These are phyloP conservation scores for Platanthera zijinensis DNA, from an alignment of 106 monocot species.

Conservation along the genomic window DNA sequence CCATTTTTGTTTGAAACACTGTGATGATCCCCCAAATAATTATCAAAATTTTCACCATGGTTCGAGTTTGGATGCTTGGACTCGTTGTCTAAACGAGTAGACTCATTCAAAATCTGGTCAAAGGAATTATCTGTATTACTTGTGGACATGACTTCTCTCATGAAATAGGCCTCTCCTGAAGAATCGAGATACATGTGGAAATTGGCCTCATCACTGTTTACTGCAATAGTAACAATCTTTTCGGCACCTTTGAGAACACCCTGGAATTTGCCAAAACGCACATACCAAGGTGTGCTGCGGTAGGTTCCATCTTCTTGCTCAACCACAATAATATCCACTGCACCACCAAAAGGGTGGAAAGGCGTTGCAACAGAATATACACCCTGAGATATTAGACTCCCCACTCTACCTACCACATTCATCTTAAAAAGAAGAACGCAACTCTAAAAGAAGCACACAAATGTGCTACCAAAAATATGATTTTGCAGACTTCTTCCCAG, in stretches of 20 bases:
- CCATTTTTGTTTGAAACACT: constrained; percentile 2
- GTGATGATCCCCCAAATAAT: background rate
- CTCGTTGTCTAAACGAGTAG: constrained; percentile 13
- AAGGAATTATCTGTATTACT: constrained; percentile 11
- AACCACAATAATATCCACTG: constrained; percentile 87
- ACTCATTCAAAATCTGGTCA: constrained; percentile 13
- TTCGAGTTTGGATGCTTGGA: constrained; percentile 6
- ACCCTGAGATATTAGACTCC: constrained; percentile 84
- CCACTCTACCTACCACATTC: constrained; percentile 88
- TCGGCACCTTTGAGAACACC: constrained; percentile 86
- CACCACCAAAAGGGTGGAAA: constrained; percentile 94
- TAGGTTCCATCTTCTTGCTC: constrained; percentile 91
- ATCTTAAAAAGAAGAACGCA: constrained; percentile 25
- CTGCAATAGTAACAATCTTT: constrained; percentile 74
- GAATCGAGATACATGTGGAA: constrained; percentile 94
- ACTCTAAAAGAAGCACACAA: background rate
- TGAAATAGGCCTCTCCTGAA: constrained; percentile 91
- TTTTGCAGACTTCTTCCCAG: background rate
- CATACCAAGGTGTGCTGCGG: constrained; percentile 95
- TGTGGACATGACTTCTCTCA: constrained; percentile 51
- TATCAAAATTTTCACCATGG: constrained; percentile 14
- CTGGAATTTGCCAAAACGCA: constrained; percentile 94
- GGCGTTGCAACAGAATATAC: constrained; percentile 97
- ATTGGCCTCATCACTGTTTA: constrained; percentile 69
- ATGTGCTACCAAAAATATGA: background rate